Conservation (phyloP, 2,329 filamentous ascomycete genomes). For the Verticillium isaacii region DNA sequence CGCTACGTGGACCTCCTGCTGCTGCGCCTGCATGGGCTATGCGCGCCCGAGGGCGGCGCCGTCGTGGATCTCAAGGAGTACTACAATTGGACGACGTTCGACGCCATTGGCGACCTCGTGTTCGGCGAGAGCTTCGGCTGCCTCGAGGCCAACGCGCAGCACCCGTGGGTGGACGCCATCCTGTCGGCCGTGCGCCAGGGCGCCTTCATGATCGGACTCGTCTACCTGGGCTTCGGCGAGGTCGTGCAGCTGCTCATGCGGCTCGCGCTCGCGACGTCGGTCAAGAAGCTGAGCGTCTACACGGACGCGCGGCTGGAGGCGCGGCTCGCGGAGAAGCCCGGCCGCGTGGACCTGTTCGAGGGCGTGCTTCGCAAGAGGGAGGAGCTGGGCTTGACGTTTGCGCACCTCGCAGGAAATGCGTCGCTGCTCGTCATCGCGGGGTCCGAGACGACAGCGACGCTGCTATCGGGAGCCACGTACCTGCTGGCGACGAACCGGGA, state of each 20-base stretch:
- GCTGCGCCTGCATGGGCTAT: slow-evolving; percentile 12
- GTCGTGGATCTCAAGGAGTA: slow-evolving; percentile 18
- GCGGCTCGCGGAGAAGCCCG: not conserved
- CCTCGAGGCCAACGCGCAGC: slow-evolving; percentile 16
- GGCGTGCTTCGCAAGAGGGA: not conserved
- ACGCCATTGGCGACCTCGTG: slow-evolving; percentile 22
- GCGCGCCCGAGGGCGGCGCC: slow-evolving; percentile 1
- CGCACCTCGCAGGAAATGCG: slow-evolving; percentile 10
- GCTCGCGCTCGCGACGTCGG: not conserved
- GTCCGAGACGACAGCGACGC: slow-evolving; percentile 40
- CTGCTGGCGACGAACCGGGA: slow-evolving; percentile 27
- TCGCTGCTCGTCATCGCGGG: slow-evolving; percentile 27
- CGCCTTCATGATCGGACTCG: not conserved
- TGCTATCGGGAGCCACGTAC: slow-evolving; percentile 34
- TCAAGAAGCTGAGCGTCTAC: not conserved
- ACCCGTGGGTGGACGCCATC: slow-evolving; percentile 19
- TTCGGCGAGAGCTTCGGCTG: slow-evolving; percentile 23
- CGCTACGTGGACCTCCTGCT: slow-evolving; percentile 21
- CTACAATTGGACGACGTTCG: slow-evolving; percentile 23
- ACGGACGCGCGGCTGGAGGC: not conserved
- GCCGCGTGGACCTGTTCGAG: slow-evolving; percentile 1
- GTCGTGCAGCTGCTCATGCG: not conserved
- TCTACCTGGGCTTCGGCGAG: not conserved
- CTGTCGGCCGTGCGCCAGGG: slow-evolving; percentile 7
- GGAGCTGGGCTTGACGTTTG: slow-evolving; percentile 2